phyloP scores from a whole-genome alignment of 257 asterid species.

The Ilex asprella region DNA sequence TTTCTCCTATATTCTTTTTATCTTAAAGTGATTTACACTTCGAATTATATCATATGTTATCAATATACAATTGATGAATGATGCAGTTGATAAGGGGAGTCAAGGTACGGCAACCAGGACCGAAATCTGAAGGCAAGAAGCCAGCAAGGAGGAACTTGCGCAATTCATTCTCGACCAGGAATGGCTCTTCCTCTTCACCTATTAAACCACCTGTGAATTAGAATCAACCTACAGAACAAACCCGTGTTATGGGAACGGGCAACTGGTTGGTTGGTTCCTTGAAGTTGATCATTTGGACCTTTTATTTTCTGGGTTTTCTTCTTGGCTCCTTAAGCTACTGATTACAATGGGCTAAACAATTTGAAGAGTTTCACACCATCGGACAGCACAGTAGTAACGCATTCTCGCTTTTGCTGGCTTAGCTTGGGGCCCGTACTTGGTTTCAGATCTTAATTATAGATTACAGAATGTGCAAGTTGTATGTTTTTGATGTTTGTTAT shows the following conservation, averaged over 20 bases:
- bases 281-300: too few species aligned
- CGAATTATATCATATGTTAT: neutral
- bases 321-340: too few species aligned
- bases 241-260: too few species aligned
- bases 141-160: constrained; percentile 53
- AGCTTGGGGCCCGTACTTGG: too few species aligned
- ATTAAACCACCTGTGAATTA: constrained; percentile 7
- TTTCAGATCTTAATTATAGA: neutral
- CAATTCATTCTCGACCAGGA: constrained; percentile 27
- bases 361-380: too few species aligned
- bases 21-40: neutral
- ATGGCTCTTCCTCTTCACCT: constrained; percentile 35
- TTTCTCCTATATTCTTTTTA: neutral
- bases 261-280: too few species aligned
- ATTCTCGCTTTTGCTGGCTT: too few species aligned
- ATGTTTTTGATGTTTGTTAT: constrained; percentile 2
- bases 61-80: neutral
- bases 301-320: too few species aligned
- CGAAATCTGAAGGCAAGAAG: constrained; percentile 61
- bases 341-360: too few species aligned
- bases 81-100: constrained; percentile 56
- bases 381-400: too few species aligned
- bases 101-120: constrained; percentile 62
- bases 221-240: too few species aligned
- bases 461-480: too few species aligned